Evolutionary conservation across 2,329 filamentous ascomycete genomes (phyloP).

Genomic region (Periglandula ipomoeae): DNA sequence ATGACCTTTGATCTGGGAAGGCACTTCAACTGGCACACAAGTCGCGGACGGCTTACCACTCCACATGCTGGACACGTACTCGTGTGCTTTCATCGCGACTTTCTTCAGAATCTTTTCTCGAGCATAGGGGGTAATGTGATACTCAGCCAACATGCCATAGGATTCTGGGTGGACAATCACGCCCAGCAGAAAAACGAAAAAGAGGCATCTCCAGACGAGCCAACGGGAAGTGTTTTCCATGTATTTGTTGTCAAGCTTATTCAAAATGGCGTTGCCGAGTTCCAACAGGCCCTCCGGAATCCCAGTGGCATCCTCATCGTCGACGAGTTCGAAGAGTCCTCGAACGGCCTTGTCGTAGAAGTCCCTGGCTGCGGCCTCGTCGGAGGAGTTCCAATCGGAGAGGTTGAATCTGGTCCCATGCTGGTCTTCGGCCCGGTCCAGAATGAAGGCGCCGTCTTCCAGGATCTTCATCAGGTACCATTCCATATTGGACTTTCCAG

Average conservation of each 20-base stretch:
- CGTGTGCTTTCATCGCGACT: constrained; percentile 71
- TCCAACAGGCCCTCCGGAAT: constrained; percentile 80
- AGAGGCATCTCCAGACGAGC: constrained; percentile 86
- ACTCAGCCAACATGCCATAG: constrained; percentile 69
- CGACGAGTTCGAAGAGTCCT: constrained; percentile 75
- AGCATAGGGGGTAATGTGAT: constrained; percentile 86
- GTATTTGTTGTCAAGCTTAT: constrained; percentile 62
- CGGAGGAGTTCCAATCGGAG: constrained; percentile 64
- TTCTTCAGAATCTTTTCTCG: constrained; percentile 73
- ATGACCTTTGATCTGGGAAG: constrained; percentile 54
- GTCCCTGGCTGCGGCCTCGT: constrained; percentile 73
- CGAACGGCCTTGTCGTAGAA: constrained; percentile 80
- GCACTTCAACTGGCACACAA: constrained; percentile 34
- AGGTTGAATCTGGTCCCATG: constrained; percentile 62
- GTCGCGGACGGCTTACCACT: constrained; percentile 55
- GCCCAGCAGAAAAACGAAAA: constrained; percentile 76
- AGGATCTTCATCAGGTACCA: constrained; percentile 92
- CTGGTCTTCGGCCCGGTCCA: constrained; percentile 77
- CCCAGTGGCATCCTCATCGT: constrained; percentile 73
- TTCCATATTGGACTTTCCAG: constrained; percentile 80
- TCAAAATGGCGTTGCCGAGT: constrained; percentile 74
- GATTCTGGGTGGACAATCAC: constrained; percentile 85
- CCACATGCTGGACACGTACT: constrained; percentile 71
- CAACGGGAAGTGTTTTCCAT: constrained; percentile 71
- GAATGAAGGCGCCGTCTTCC: constrained; percentile 82